Evolutionary conservation across 495 filamentous ascomycete species (phyloP).

Genomic region (Cercophora samala): DNA sequence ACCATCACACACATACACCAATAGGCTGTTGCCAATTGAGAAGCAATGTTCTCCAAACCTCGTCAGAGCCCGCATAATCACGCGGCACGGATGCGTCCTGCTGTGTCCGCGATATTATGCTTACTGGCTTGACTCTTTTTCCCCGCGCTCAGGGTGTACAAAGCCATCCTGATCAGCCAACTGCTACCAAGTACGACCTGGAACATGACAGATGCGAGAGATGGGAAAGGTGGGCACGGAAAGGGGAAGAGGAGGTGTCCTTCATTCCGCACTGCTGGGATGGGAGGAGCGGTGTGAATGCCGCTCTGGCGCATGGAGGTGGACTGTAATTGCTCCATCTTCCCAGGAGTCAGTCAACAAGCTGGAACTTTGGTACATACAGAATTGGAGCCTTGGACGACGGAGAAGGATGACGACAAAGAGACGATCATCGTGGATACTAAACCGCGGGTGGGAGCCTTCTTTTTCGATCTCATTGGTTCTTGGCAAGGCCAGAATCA

Average conservation of each 20-base stretch:
- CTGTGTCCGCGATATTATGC: neutral
- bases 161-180: neutral
- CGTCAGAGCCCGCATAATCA: slow-evolving; percentile 5
- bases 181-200: neutral
- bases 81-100: slow-evolving; percentile 6
- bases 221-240: neutral
- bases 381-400: neutral
- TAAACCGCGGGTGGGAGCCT: neutral
- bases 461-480: neutral
- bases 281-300: slow-evolving; percentile 16
- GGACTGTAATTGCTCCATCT: neutral
- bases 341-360: neutral
- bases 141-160: neutral
- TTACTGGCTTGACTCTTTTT: neutral
- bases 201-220: neutral
- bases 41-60: neutral
- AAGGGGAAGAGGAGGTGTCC: neutral
- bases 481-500: neutral
- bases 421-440: no score
- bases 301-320: slow-evolving; percentile 10
- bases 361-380: no score
- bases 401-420: neutral
- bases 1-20: neutral
- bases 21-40: neutral
- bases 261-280: neutral